Percentiles rank a stretch among this genome's conserved stretches.
Conservation (phyloP, 2,329 filamentous ascomycete species). For the Diaporthe amygdali region DNA sequence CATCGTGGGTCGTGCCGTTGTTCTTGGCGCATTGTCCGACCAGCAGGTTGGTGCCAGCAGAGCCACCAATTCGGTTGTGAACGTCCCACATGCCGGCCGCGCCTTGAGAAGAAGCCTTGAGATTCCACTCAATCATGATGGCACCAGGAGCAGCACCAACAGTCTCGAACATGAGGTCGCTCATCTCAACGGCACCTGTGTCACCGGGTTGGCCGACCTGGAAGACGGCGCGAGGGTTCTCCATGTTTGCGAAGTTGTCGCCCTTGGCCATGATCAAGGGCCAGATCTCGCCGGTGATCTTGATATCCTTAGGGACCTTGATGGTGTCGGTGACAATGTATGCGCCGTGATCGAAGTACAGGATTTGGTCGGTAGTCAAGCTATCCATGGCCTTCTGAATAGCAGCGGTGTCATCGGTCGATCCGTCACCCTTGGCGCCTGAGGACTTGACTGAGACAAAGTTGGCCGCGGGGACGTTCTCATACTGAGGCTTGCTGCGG, state of each 20-base stretch:
- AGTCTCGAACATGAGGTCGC: constrained; percentile 85
- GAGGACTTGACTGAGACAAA: constrained; percentile 84
- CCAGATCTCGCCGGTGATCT: constrained; percentile 92
- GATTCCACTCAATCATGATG: constrained; percentile 91
- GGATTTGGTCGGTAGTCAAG: constrained; percentile 66
- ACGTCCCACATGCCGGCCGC: constrained; percentile 89
- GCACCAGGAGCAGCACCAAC: constrained; percentile 84
- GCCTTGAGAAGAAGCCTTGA: constrained; percentile 70
- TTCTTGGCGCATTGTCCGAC: constrained; percentile 81
- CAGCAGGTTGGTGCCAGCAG: constrained; percentile 82
- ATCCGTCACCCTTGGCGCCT: constrained; percentile 87
- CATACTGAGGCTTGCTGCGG: constrained; percentile 89
- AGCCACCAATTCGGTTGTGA: constrained; percentile 92
- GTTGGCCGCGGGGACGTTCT: constrained; percentile 64
- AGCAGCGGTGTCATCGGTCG: constrained; percentile 83
- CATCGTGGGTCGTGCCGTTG: constrained; percentile 63
- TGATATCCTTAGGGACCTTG: constrained; percentile 77
- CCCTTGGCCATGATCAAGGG: constrained; percentile 87
- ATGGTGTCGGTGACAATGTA: constrained; percentile 75
- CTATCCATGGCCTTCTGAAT: constrained; percentile 80
- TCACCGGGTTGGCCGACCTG: constrained; percentile 82
- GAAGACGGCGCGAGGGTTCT: constrained; percentile 82
- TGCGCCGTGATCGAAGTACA: constrained; percentile 78
- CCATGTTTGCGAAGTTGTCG: constrained; percentile 72
- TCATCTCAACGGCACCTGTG: constrained; percentile 82